Percentiles rank a stretch among this genome's conserved stretches.
These are phyloP conservation scores for Vaccinium myrtillus DNA, from an alignment of 148 eudicot species.

Conservation along the genomic window DNA sequence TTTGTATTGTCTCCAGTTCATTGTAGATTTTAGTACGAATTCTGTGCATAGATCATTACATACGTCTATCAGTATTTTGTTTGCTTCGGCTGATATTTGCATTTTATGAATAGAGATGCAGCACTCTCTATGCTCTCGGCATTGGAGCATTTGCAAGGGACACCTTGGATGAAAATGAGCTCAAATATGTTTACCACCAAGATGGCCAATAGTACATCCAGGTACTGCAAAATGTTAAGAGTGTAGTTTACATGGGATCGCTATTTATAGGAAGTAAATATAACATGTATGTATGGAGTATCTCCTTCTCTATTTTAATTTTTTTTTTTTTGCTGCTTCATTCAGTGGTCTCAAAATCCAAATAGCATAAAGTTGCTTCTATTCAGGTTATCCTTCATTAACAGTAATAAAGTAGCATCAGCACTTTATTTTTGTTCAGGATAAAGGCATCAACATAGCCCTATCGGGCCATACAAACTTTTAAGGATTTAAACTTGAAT, in stretches of 20 bases:
- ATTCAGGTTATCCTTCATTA: neutral
- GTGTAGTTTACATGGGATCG: too few relatives aligned
- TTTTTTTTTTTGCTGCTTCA: too few relatives aligned
- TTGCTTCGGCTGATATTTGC: neutral
- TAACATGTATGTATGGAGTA: too few relatives aligned
- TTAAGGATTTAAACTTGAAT: too few relatives aligned
- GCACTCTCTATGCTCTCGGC: slow-evolving; percentile 89
- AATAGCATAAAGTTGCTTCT: neutral
- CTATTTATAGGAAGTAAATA: too few relatives aligned
- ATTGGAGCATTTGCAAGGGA: slow-evolving; percentile 77
- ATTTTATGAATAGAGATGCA: slow-evolving; percentile 56
- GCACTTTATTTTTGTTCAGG: too few relatives aligned
- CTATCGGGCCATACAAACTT: too few relatives aligned
- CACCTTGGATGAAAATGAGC: slow-evolving; percentile 72
- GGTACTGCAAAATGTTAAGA: slow-evolving; percentile 36
- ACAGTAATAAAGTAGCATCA: neutral
- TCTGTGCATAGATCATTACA: neutral
- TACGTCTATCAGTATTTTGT: neutral
- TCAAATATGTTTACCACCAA: slow-evolving; percentile 83
- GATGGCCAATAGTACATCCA: slow-evolving; percentile 77
- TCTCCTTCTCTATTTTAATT: too few relatives aligned
- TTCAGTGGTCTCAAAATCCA: neutral
- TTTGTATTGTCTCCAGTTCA: slow-evolving; percentile 5
- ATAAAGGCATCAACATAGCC: too few relatives aligned
- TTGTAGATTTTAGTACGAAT: neutral